Conservation (phyloP, 108 stramenopile genomes). For the Pseudonitzschia multistriata region DNA sequence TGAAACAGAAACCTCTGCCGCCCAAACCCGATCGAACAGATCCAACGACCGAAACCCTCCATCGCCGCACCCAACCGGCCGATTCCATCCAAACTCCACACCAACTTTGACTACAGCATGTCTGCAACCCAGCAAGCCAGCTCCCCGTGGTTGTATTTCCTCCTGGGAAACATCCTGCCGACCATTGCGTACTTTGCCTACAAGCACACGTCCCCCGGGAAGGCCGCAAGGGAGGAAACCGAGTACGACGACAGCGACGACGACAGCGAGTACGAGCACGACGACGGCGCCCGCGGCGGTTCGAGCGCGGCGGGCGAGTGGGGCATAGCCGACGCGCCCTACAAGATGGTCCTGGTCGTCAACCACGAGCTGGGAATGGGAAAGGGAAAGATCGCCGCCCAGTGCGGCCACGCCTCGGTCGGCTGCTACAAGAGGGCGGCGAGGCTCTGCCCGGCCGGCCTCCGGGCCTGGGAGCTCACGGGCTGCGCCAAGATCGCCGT, state of each 20-base stretch:
- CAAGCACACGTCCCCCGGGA: neutral
- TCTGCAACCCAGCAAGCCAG: neutral
- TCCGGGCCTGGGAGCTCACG: constrained; percentile 78
- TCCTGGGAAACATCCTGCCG: constrained; percentile 46
- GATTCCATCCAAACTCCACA: neutral
- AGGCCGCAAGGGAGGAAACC: constrained; percentile 4
- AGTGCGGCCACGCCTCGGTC: constrained; percentile 89
- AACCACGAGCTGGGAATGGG: constrained; percentile 80
- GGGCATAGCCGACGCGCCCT: constrained; percentile 75
- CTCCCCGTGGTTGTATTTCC: constrained; percentile 41
- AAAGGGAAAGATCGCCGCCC: constrained; percentile 90
- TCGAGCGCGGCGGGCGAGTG: constrained; percentile 34
- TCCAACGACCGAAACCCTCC: neutral
- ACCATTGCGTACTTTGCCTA: constrained; percentile 32
- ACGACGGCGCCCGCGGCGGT: constrained; percentile 9
- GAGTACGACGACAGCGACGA: constrained; percentile 32
- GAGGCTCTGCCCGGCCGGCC: constrained; percentile 60
- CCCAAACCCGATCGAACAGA: no score
- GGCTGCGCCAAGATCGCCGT: constrained; percentile 93
- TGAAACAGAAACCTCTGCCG: no score
- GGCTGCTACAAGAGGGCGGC: constrained; percentile 82
- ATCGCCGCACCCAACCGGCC: no score
- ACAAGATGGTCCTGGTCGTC: constrained; percentile 85
- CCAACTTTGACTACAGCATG: neutral
- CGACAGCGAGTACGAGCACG: constrained; percentile 36